phyloP scores from a whole-genome alignment of 1,284 basidiomycete genomes.

The Cystobasidium sp. region DNA sequence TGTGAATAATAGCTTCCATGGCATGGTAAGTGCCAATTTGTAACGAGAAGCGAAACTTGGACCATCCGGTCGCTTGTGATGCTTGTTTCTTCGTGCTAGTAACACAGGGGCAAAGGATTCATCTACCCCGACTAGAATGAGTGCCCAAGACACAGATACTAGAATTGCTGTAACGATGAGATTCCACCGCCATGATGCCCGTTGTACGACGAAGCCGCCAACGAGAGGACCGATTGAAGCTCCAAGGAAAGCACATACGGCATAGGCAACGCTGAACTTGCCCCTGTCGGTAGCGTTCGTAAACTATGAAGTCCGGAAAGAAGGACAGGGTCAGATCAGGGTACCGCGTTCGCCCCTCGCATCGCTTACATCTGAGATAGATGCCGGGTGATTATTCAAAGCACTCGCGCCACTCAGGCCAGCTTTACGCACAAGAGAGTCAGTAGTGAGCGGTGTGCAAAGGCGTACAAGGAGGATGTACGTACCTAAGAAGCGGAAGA shows the following conservation, averaged over 20 bases:
- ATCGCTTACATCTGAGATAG: constrained; percentile 32
- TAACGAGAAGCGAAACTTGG: constrained; percentile 17
- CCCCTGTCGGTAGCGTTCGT: background rate
- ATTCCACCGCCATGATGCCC: constrained; percentile 36
- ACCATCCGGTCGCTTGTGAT: constrained; percentile 1
- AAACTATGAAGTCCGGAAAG: constrained; percentile 2
- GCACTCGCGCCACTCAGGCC: constrained; percentile 36
- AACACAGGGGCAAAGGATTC: constrained; percentile 28
- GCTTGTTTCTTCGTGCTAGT: constrained; percentile 16
- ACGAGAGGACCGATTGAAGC: constrained; percentile 32
- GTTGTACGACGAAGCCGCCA: constrained; percentile 37
- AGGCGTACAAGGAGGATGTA: background rate
- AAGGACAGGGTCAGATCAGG: too few species aligned
- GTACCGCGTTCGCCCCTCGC: too few species aligned
- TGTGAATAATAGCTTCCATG: constrained; percentile 41
- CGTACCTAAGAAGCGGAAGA: constrained; percentile 39
- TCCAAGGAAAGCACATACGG: constrained; percentile 32
- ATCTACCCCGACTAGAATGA: constrained; percentile 26
- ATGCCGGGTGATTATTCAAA: constrained; percentile 38
- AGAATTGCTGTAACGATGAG: constrained; percentile 35
- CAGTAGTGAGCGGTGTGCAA: background rate
- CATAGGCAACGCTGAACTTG: constrained; percentile 23
- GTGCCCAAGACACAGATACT: constrained; percentile 13
- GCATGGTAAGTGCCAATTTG: constrained; percentile 13
- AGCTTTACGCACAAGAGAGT: background rate